Evolutionary conservation across 73 alveolate species (phyloP).

Genomic region (Paramecium tetraurelia): DNA sequence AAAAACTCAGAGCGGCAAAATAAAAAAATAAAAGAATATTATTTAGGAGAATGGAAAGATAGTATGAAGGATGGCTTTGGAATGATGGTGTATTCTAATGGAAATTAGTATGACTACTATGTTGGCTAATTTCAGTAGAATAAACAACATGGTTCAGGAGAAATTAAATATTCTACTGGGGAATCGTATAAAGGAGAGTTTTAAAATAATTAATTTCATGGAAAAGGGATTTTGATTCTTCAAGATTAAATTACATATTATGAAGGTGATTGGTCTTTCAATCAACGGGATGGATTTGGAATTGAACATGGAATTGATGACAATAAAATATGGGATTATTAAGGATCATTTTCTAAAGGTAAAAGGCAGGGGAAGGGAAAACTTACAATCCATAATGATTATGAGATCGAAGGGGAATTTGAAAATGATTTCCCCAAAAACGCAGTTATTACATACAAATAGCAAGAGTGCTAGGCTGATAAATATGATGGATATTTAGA

Average conservation of each 20-base stretch:
- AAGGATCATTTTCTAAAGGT: background rate
- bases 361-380: background rate
- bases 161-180: background rate
- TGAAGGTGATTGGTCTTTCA: background rate
- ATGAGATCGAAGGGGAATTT: background rate
- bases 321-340: background rate
- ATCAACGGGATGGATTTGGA: background rate
- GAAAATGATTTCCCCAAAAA: background rate
- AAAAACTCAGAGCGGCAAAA: background rate
- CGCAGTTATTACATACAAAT: background rate
- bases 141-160: background rate
- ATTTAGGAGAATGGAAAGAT: background rate
- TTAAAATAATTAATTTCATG: background rate
- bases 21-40: background rate
- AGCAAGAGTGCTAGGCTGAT: background rate
- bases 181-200: background rate
- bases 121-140: background rate
- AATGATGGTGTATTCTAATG: background rate
- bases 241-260: background rate
- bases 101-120: background rate
- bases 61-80: background rate
- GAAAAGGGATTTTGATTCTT: background rate
- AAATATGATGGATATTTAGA: background rate
- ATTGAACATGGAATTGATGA: background rate
- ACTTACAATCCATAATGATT: background rate